Conservation (phyloP, 805 yeast species). For the Pichia sporocuriosa region DNA sequence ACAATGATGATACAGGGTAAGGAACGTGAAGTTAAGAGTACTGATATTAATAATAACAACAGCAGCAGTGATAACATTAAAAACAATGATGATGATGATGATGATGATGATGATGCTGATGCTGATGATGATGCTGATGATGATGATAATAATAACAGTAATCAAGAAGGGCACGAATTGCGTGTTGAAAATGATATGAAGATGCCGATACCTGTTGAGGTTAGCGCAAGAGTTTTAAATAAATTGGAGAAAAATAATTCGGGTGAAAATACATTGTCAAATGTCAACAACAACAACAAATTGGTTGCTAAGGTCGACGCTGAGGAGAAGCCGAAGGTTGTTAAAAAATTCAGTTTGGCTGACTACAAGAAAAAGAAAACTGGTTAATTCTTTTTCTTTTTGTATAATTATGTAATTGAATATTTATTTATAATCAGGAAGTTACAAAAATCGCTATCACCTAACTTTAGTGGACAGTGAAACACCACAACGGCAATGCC, state of each 20-base stretch:
- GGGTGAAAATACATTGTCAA: no score
- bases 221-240: constrained; percentile 5
- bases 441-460: constrained; percentile 1
- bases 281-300: neutral
- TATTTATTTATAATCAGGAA: no score
- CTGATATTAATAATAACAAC: no score
- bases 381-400: no score
- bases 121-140: neutral
- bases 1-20: no score
- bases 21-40: no score
- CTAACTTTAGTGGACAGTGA: neutral
- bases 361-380: constrained; percentile 54
- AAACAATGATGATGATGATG: neutral
- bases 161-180: neutral
- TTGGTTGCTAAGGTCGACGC: neutral
- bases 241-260: no score
- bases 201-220: constrained; percentile 15
- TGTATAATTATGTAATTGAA: no score
- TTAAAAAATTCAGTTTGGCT: constrained; percentile 64
- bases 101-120: constrained; percentile 5
- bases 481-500: neutral
- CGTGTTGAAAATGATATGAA: neutral
- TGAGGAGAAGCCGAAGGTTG: constrained; percentile 29
- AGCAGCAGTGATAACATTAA: no score
- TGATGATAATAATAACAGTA: neutral